Evolutionary conservation across 2,329 filamentous ascomycete species (phyloP).

Genomic region (Sporothrix dimorphospora): DNA sequence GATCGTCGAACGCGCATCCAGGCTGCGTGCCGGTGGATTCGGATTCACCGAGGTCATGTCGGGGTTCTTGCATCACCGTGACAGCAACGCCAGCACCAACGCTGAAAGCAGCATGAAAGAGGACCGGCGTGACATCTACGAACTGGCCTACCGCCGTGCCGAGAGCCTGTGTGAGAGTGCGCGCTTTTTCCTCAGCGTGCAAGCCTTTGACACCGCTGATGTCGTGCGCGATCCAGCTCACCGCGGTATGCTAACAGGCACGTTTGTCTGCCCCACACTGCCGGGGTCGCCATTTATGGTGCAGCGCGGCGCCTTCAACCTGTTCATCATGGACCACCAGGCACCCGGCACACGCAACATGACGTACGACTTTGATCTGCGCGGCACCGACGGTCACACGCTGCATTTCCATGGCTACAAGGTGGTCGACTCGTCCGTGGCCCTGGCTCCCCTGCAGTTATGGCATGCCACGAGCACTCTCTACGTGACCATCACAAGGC

Average conservation of each 20-base stretch:
- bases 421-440: conserved; percentile 62
- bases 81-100: background rate
- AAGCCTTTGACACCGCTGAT: conserved; percentile 56
- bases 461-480: conserved; percentile 66
- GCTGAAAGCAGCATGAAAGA: conserved; percentile 41
- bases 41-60: conserved; percentile 68
- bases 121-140: conserved; percentile 56
- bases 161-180: conserved; percentile 59
- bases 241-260: conserved; percentile 59
- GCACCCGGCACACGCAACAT: conserved; percentile 62
- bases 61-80: conserved; percentile 58
- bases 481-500: conserved; percentile 61
- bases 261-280: conserved; percentile 59
- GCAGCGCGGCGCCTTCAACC: conserved; percentile 58
- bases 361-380: conserved; percentile 65
- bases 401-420: conserved; percentile 67
- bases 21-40: conserved; percentile 53
- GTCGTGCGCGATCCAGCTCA: conserved; percentile 54
- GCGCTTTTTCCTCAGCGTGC: conserved; percentile 62
- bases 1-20: conserved; percentile 48
- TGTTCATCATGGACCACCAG: conserved; percentile 58
- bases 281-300: conserved; percentile 64
- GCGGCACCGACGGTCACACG: conserved; percentile 53
- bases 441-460: conserved; percentile 58
- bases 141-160: conserved; percentile 56